Conservation (phyloP, 805 yeast species). For the Clavispora vitiphila region DNA sequence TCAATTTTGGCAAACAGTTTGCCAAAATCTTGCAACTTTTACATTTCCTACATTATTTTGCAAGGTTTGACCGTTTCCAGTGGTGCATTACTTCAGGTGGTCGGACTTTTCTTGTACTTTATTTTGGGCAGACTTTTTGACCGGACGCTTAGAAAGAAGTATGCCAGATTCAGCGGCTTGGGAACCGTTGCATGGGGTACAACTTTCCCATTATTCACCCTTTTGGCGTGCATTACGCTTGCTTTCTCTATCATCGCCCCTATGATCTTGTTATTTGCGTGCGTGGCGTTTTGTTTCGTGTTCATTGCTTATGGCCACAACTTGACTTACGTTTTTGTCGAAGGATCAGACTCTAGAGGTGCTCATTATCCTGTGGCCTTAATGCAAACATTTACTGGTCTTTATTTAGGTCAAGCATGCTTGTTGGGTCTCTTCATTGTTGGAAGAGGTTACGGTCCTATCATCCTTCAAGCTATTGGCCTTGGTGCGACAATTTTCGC, state of each 20-base stretch:
- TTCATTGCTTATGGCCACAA: conserved; percentile 79
- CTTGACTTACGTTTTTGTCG: conserved; percentile 63
- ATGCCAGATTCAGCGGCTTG: conserved; percentile 51
- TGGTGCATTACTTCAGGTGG: conserved; percentile 60
- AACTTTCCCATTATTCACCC: conserved; percentile 68
- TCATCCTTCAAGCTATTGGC: conserved; percentile 67
- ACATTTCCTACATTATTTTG: conserved; percentile 59
- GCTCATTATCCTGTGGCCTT: conserved; percentile 82
- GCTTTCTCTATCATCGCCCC: conserved; percentile 78
- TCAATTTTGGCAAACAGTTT: conserved; percentile 56
- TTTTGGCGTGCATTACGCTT: conserved; percentile 62
- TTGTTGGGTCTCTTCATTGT: conserved; percentile 81
- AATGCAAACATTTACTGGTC: conserved; percentile 82
- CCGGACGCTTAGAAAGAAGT: conserved; percentile 62
- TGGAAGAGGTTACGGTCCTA: conserved; percentile 94
- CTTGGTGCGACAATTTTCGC: conserved; percentile 61
- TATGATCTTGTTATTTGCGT: conserved; percentile 68
- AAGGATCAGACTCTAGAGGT: conserved; percentile 74
- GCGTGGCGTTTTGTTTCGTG: conserved; percentile 62
- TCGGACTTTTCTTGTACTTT: conserved; percentile 54
- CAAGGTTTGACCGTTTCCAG: conserved; percentile 67
- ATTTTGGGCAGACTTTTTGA: conserved; percentile 55
- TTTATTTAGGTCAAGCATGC: conserved; percentile 84
- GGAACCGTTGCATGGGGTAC: conserved; percentile 67
- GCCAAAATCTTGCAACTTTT: conserved; percentile 72